phyloP scores from a whole-genome alignment of 352 stramenopile species.

The Pythium apleroticum region DNA sequence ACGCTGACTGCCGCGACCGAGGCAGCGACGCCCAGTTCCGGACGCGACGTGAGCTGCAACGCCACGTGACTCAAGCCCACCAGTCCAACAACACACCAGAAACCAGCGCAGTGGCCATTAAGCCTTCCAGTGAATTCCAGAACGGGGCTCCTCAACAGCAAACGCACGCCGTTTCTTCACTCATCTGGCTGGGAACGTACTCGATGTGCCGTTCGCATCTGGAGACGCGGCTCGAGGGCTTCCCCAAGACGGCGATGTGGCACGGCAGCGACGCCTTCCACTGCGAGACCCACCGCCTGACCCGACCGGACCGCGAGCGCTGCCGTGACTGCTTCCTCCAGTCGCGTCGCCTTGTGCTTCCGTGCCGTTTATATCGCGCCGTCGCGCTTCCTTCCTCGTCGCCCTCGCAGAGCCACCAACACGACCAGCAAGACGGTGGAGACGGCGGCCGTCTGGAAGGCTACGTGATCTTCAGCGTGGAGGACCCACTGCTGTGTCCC shows the following conservation, averaged over 20 bases:
- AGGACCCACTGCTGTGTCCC: conserved; percentile 21
- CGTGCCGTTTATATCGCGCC: conserved; percentile 19
- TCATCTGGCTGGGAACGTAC: conserved; percentile 52
- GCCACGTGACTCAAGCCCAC: conserved; percentile 12
- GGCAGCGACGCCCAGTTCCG: conserved; percentile 40
- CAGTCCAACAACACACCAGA: not conserved
- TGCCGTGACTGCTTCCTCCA: conserved; percentile 25
- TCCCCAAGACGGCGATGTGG: conserved; percentile 8
- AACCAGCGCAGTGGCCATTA: not conserved
- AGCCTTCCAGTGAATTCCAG: not conserved
- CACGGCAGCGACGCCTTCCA: conserved; percentile 10
- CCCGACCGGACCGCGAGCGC: conserved; percentile 5
- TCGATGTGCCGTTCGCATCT: conserved; percentile 35
- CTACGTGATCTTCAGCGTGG: conserved; percentile 27
- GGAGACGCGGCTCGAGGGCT: conserved; percentile 35
- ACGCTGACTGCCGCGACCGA: conserved; percentile 28
- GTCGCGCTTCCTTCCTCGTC: conserved; percentile 12
- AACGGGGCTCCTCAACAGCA: not conserved
- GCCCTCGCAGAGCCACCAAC: not conserved
- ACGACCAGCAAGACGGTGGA: not conserved
- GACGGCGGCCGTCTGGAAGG: conserved; percentile 8
- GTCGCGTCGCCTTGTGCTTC: conserved; percentile 11
- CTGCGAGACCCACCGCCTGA: conserved; percentile 13
- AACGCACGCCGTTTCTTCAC: not conserved
- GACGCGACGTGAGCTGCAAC: conserved; percentile 39